Base-by-base conservation (phyloP, 495 filamentous ascomycete species). In the Talaromyces adpressus region DNA sequence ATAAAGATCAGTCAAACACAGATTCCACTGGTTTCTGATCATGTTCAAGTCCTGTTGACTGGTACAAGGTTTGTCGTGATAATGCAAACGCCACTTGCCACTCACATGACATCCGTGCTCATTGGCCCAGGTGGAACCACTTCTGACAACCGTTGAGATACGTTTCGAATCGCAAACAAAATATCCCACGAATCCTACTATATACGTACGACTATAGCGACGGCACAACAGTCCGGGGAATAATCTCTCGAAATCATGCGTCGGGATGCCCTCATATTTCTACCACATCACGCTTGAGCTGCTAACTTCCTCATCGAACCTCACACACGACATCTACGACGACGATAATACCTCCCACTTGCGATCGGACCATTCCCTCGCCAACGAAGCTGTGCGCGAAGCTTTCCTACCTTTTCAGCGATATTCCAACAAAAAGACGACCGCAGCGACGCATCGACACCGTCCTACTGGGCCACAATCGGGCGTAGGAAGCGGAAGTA, bases 211-310 rank as follows among this genome's bases (percentile, higher is more conserved):
- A n/a, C n/a, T 30, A 16, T 16, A 41, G 29, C n/a, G 20, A 9
- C 11, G 34, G 6, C 4, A 30, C 29, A 6, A 39, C 57, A 39
- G 34, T 62, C 14, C 29, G 39, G 8, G 34, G 14, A 12, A 7
- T 1, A 41, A 20, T 14, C 16, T 18, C 54, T 18, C 68, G 74
- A 75, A 75, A 77, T 64, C 59, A 70, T 72, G 66, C 64, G 66
- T 67, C 75, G 74, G 70, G 62, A 87, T 90, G 92, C 90, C 90
- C 77, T 86, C 89, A 36, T 97, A 94, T 76, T 93, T 92, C 75
- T 98, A 93, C 69, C 93, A 98, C 70, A 73, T 98, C 30, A 87
- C 87, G 68, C 84, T 98, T 70, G 93, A 98, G 81, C 80, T 97
- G 14, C 69, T 76, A 47, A 61, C 65, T 59, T 88, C 89, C 73